Evolutionary conservation across 176 grass and related monocot species (phyloP), one percentile per base, ranked within the genome.

Genomic region (Oryza coarctata): DNA sequence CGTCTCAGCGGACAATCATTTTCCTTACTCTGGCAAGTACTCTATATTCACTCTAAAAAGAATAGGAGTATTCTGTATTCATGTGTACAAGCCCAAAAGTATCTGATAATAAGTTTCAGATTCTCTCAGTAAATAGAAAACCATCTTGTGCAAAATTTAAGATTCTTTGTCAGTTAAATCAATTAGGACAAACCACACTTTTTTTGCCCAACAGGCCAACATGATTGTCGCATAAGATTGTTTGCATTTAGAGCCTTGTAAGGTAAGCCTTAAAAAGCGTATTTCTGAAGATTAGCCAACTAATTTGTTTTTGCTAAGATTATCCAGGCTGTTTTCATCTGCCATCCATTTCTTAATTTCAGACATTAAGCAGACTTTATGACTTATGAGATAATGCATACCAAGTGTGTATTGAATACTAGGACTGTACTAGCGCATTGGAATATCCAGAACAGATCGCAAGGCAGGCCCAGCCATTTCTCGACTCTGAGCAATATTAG

Each of bases 1-100:
- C 83, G 63, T 88, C 79, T 96, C 86, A 89, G 80, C 71, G 70
- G 85, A 93, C 31, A 71, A 74, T 55, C 88, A 80, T 93, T 77
- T 88, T 77, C 77, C 45, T 49, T 85, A 44, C 81, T 67, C 91
- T 88, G 85, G 57, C 73, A 23, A 35, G 68, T 73, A 65, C 52
- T n/a, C 0, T 57, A n/a, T 57, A 57, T 60, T 60, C 55, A 60
- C 2, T 23, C n/a, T n/a, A 23, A 9, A 58, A 58, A 23, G 52
- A 23, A 55, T 9, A 58, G 33, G 20, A 28, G 76, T 58, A 68
- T 34, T 31, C 15, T 34, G 39, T 40, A 18, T 55, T 20, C 10
- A 34, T 73, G 33, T 34, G 20, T 33, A 34, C 40, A 41, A 34
- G 26, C 45, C 31, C 77, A 0, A 52, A 74, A n/a, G 49, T 50